phyloP scores from a whole-genome alignment of 139 green algal genomes.

The Haematococcus lacustris region DNA sequence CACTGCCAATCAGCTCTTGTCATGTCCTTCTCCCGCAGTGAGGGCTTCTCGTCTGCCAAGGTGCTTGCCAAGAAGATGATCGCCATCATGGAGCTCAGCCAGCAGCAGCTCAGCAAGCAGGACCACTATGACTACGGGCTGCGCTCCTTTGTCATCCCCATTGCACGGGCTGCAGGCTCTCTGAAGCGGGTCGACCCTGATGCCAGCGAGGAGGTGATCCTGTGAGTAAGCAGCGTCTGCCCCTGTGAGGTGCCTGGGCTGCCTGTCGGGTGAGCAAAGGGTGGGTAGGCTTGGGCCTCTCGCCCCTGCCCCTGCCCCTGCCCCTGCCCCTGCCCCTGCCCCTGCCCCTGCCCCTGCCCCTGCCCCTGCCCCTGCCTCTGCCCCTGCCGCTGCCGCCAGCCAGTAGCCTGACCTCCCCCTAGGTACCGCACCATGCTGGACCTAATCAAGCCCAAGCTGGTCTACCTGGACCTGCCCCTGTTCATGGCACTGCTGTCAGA shows the following conservation, averaged over 20 bases:
- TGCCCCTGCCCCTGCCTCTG: no score
- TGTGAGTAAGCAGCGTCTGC: conserved; percentile 19
- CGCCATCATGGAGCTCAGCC: conserved; percentile 77
- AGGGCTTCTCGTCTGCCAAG: conserved; percentile 75
- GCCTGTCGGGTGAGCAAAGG: no score
- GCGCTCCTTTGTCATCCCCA: conserved; percentile 79
- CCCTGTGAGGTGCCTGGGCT: no score
- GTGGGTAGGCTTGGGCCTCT: no score
- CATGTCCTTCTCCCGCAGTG: conserved; percentile 10
- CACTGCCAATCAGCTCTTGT: not conserved
- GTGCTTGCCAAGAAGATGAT: conserved; percentile 83
- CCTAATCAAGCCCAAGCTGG: conserved; percentile 83
- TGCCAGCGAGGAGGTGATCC: conserved; percentile 68
- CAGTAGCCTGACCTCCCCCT: not conserved
- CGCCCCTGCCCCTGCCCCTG: no score
- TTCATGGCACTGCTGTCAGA: conserved; percentile 78
- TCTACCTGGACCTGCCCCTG: conserved; percentile 75
- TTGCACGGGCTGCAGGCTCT: conserved; percentile 64
- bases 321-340: no score
- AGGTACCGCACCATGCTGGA: conserved; percentile 78
- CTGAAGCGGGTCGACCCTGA: conserved; percentile 73
- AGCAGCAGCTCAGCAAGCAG: conserved; percentile 85
- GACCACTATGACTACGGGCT: conserved; percentile 83
- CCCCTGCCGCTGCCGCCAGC: no score
- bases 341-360: no score